phyloP scores from a whole-genome alignment of 768 basidiomycete genomes.

The Artomyces pyxidatus region DNA sequence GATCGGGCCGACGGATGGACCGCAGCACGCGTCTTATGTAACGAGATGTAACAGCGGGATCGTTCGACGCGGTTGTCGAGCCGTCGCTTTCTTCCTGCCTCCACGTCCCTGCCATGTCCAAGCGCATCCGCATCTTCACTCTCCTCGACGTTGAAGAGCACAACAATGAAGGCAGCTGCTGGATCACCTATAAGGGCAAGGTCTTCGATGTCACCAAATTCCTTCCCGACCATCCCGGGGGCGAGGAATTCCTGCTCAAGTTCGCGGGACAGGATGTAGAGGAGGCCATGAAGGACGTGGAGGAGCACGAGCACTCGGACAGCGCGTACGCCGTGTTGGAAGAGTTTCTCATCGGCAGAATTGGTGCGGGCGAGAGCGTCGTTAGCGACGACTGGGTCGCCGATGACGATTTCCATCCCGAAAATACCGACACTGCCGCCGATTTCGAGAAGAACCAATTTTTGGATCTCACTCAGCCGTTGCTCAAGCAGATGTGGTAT shows the following conservation, averaged over 20 bases:
- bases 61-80: too few species aligned
- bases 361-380: slow-evolving; percentile 67
- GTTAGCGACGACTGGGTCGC: slow-evolving; percentile 90
- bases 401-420: slow-evolving; percentile 83
- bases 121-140: slow-evolving; percentile 64
- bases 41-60: too few species aligned
- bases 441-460: slow-evolving; percentile 91
- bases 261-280: slow-evolving; percentile 83
- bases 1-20: too few species aligned
- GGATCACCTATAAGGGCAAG: slow-evolving; percentile 72
- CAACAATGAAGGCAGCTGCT: slow-evolving; percentile 55
- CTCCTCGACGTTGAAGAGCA: slow-evolving; percentile 66
- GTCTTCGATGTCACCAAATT: slow-evolving; percentile 90
- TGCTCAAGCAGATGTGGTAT: slow-evolving; percentile 82
- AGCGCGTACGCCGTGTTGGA: slow-evolving; percentile 88
- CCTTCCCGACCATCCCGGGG: slow-evolving; percentile 86
- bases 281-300: slow-evolving; percentile 67
- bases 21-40: too few species aligned
- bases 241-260: slow-evolving; percentile 81
- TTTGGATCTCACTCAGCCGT: slow-evolving; percentile 79
- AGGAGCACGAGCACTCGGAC: slow-evolving; percentile 84
- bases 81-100: slow-evolving; percentile 16
- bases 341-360: slow-evolving; percentile 77
- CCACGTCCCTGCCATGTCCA: too few species aligned
- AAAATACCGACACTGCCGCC: slow-evolving; percentile 70